phyloP scores from a whole-genome alignment of 164 flowering plant species.

The Chloranthus sessilifolius region DNA sequence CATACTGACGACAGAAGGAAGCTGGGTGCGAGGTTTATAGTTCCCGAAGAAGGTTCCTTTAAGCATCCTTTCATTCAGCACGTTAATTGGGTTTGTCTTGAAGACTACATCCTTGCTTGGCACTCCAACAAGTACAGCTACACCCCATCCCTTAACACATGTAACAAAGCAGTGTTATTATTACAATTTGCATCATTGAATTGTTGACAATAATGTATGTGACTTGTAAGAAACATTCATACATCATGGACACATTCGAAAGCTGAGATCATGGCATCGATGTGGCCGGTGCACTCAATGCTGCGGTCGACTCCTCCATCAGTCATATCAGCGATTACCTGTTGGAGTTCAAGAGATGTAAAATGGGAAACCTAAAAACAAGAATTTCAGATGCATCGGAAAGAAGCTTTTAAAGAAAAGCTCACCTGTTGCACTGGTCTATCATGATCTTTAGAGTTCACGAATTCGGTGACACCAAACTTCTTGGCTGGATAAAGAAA shows the following conservation, averaged over 20 bases:
- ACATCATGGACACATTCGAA: constrained; percentile 46
- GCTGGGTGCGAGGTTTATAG: constrained; percentile 28
- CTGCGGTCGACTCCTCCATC: constrained; percentile 38
- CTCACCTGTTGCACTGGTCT: constrained; percentile 55
- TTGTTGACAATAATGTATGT: constrained; percentile 40
- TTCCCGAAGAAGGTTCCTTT: constrained; percentile 37
- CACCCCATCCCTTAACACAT: constrained; percentile 25
- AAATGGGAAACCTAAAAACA: neutral
- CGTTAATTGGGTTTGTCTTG: constrained; percentile 14
- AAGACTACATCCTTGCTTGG: constrained; percentile 14
- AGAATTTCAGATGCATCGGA: neutral
- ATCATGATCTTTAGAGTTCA: constrained; percentile 48
- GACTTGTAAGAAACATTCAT: constrained; percentile 16
- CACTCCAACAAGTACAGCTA: constrained; percentile 20
- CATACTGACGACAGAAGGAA: constrained; percentile 27
- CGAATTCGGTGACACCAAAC: constrained; percentile 55
- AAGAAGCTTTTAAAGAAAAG: neutral
- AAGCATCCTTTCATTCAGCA: constrained; percentile 25
- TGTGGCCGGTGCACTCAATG: constrained; percentile 30
- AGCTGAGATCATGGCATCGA: constrained; percentile 34
- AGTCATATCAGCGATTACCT: constrained; percentile 39
- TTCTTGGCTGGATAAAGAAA: constrained; percentile 38
- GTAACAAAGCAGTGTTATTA: neutral
- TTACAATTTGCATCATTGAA: too few relatives aligned
- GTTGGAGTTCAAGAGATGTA: neutral